These are phyloP conservation scores for Schizophyllum amplum DNA, from an alignment of 1,284 basidiomycete species.

Conservation along the genomic window DNA sequence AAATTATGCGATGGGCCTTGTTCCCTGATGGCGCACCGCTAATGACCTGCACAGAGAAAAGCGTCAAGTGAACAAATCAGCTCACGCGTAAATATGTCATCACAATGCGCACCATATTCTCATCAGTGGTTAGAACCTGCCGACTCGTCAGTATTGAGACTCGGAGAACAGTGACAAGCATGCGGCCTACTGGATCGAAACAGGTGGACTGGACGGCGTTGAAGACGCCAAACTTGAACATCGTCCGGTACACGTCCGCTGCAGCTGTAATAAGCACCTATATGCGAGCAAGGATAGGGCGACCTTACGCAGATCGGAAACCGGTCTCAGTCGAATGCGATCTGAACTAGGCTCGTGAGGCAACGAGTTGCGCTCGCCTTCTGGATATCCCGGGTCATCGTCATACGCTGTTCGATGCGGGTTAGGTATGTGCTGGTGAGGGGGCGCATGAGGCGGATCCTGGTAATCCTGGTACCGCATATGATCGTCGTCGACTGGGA, in stretches of 20 bases:
- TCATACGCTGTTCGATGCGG: no score
- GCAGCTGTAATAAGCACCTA: constrained; percentile 2
- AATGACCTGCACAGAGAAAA: constrained; percentile 49
- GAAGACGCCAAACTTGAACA: constrained; percentile 86
- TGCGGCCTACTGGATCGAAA: constrained; percentile 55
- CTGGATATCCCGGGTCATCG: no score
- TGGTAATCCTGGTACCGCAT: not conserved
- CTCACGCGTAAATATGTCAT: not conserved
- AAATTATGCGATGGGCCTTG: not conserved
- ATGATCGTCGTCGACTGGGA: not conserved
- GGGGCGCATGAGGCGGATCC: not conserved
- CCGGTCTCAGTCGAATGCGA: constrained; percentile 52
- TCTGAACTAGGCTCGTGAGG: constrained; percentile 23
- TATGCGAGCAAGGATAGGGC: not conserved
- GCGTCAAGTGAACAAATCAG: constrained; percentile 8
- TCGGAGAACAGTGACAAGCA: not conserved
- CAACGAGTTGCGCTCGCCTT: not conserved
- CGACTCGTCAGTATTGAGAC: constrained; percentile 1
- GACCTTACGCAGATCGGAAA: constrained; percentile 62
- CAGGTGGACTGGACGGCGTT: constrained; percentile 86
- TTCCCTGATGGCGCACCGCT: constrained; percentile 55
- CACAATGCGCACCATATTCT: constrained; percentile 60
- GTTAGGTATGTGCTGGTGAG: not conserved
- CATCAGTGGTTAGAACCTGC: constrained; percentile 59
- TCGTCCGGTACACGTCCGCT: constrained; percentile 75